These are phyloP conservation scores for Ehretia macrophylla DNA, from an alignment of 257 asterid species.

Conservation along the genomic window DNA sequence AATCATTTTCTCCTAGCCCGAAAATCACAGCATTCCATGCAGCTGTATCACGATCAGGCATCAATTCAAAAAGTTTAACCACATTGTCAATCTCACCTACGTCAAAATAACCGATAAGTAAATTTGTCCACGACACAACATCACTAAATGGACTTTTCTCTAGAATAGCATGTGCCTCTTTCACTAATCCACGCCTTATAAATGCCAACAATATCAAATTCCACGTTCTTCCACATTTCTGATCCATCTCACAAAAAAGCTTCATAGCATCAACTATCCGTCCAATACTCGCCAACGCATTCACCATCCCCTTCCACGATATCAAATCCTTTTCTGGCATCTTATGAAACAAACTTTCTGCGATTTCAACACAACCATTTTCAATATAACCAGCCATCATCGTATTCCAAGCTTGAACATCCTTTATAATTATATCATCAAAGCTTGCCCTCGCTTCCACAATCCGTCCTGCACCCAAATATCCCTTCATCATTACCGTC, in stretches of 20 bases:
- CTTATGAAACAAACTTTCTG: conserved; percentile 58
- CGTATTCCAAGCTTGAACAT: conserved; percentile 54
- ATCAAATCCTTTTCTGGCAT: conserved; percentile 49
- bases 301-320: conserved; percentile 51
- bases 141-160: conserved; percentile 39
- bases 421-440: conserved; percentile 51
- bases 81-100: conserved; percentile 39
- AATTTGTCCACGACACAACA: conserved; percentile 50
- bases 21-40: conserved; percentile 52
- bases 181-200: conserved; percentile 34
- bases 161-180: conserved; percentile 48
- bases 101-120: conserved; percentile 53
- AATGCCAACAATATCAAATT: conserved; percentile 42
- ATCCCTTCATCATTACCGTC: conserved; percentile 63
- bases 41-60: conserved; percentile 48
- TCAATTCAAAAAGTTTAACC: conserved; percentile 28
- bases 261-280: conserved; percentile 40
- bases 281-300: conserved; percentile 32
- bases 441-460: conserved; percentile 46
- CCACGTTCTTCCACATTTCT: conserved; percentile 39
- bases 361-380: conserved; percentile 28
- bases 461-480: conserved; percentile 36
- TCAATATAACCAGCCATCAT: conserved; percentile 47
- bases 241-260: conserved; percentile 45
- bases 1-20: conserved; percentile 54